Evolutionary conservation across 2,329 filamentous ascomycete species (phyloP).

Genomic region (Xylaria sp.): DNA sequence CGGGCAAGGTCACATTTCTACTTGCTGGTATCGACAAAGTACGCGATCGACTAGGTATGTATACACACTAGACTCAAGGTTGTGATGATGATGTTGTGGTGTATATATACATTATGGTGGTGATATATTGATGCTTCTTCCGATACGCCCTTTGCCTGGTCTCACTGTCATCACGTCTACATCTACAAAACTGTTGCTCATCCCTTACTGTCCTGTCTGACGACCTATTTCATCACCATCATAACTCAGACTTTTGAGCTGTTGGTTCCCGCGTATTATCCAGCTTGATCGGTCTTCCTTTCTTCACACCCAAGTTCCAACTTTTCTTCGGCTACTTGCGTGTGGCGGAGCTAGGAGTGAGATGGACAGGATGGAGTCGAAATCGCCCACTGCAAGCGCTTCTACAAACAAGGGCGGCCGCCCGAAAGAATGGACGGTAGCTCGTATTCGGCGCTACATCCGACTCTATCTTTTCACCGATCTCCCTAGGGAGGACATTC

Average conservation of each 20-base stretch:
- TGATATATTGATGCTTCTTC: neutral
- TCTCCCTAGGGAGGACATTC: slow-evolving; percentile 43
- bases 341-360: neutral
- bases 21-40: neutral
- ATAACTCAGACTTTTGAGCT: slow-evolving; percentile 7
- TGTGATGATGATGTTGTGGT: neutral
- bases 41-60: neutral
- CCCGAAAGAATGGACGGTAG: slow-evolving; percentile 51
- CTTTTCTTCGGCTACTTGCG: neutral
- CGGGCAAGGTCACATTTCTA: neutral
- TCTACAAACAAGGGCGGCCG: slow-evolving; percentile 40
- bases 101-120: neutral
- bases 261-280: neutral
- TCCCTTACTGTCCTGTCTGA: slow-evolving; percentile 12
- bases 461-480: slow-evolving; percentile 54
- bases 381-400: slow-evolving; percentile 27
- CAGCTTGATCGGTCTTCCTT: slow-evolving; percentile 4
- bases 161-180: neutral
- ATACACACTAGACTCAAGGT: neutral
- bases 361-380: slow-evolving; percentile 24
- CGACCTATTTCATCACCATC: slow-evolving; percentile 11
- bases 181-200: slow-evolving; percentile 17
- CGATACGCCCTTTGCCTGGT: neutral
- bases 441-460: slow-evolving; percentile 48
- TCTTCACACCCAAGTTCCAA: slow-evolving; percentile 1